These are phyloP conservation scores for Bidens hawaiensis DNA, from an alignment of 140 eudicot genomes.

Conservation along the genomic window DNA sequence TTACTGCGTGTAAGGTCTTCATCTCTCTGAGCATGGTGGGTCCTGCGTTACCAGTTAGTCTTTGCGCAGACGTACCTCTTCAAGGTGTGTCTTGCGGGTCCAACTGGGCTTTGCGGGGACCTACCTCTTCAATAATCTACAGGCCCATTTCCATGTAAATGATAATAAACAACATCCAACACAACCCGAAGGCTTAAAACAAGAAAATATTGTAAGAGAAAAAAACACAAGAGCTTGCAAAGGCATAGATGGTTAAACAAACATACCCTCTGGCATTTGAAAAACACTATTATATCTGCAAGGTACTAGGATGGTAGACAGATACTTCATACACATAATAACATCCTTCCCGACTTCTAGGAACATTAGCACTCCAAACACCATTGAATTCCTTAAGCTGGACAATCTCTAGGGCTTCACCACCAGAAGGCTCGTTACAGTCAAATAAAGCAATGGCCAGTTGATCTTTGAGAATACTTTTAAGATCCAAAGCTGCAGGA, in stretches of 20 bases:
- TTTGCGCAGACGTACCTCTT: too few species aligned
- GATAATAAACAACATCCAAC: too few species aligned
- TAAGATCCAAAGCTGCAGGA: constrained; percentile 48
- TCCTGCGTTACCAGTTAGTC: too few species aligned
- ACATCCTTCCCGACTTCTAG: constrained; percentile 84
- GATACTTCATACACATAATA: too few species aligned
- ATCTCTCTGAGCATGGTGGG: too few species aligned
- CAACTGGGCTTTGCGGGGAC: too few species aligned
- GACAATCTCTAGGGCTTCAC: too few species aligned
- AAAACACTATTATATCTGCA: constrained; percentile 62
- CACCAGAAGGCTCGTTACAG: constrained; percentile 56
- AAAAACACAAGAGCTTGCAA: constrained; percentile 12
- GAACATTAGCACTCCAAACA: constrained; percentile 73
- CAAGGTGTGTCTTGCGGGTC: too few species aligned
- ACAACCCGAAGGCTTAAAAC: constrained; percentile 27
- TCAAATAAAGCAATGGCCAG: constrained; percentile 62
- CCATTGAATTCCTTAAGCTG: constrained; percentile 67
- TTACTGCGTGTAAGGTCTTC: too few species aligned
- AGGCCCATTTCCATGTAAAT: constrained; percentile 84
- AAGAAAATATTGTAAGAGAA: not conserved
- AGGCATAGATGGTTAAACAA: not conserved
- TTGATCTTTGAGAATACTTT: constrained; percentile 58
- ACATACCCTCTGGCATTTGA: constrained; percentile 95
- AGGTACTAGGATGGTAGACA: constrained; percentile 84
- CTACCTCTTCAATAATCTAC: constrained; percentile 77